Evolutionary conservation across 2,329 filamentous ascomycete species (phyloP).

Genomic region (Ophiocordyceps sinensis): DNA sequence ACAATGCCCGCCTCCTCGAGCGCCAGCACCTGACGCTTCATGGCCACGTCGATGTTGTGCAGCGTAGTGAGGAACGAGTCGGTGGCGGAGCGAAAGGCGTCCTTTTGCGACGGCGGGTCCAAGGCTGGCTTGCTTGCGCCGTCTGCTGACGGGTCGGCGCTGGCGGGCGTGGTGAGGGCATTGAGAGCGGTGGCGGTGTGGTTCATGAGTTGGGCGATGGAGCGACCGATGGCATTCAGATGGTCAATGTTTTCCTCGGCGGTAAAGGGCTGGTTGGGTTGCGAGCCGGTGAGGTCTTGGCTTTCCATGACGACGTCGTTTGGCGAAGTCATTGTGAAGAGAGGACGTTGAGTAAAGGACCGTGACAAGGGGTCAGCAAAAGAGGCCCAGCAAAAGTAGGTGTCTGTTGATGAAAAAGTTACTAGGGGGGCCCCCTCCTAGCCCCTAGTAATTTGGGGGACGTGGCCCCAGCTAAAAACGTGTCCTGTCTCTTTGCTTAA

Average conservation of each 20-base stretch:
- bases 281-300: slow-evolving; percentile 3
- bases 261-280: slow-evolving; percentile 42
- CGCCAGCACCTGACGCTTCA: slow-evolving; percentile 54
- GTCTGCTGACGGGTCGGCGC: slow-evolving; percentile 5
- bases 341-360: too few species aligned
- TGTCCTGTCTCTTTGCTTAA: too few species aligned
- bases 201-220: slow-evolving; percentile 22
- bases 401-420: too few species aligned
- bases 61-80: slow-evolving; percentile 58
- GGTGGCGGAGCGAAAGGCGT: slow-evolving; percentile 43
- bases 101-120: slow-evolving; percentile 35
- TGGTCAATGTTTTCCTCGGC: slow-evolving; percentile 68
- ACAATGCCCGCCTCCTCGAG: slow-evolving; percentile 73
- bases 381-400: too few species aligned
- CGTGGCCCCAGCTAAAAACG: too few species aligned
- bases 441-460: too few species aligned
- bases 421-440: too few species aligned
- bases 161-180: slow-evolving; percentile 22
- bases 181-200: slow-evolving; percentile 33
- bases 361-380: too few species aligned
- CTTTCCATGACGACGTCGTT: slow-evolving; percentile 17
- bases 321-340: slow-evolving; percentile 15
- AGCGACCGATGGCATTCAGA: slow-evolving; percentile 64
- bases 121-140: slow-evolving; percentile 10
- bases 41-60: slow-evolving; percentile 57